These are phyloP conservation scores for Heritiera littoralis DNA, from an alignment of 345 rosid species.

Conservation along the genomic window DNA sequence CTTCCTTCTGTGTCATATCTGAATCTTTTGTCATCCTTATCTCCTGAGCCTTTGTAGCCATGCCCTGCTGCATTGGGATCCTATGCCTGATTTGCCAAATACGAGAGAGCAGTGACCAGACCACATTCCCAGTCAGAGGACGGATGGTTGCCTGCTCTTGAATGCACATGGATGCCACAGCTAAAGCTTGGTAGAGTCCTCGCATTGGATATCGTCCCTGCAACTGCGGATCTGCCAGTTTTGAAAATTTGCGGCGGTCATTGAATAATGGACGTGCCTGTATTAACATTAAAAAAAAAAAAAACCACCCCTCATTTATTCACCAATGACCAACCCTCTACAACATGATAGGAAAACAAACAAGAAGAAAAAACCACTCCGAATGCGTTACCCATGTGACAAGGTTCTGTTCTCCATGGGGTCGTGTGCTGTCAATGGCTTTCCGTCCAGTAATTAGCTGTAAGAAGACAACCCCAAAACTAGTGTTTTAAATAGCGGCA, in stretches of 20 bases:
- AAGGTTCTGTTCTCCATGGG: conserved; percentile 96
- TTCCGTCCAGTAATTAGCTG: conserved; percentile 96
- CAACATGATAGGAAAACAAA: not conserved
- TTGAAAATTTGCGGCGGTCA: conserved; percentile 74
- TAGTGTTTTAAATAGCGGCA: no score
- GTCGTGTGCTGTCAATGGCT: conserved; percentile 82
- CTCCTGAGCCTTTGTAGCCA: conserved; percentile 40
- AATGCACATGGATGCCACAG: conserved; percentile 97
- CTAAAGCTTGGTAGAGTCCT: conserved; percentile 91
- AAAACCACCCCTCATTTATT: conserved; percentile 6
- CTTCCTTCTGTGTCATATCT: conserved; percentile 59
- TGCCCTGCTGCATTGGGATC: conserved; percentile 51
- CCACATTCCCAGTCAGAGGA: conserved; percentile 92
- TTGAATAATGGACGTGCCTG: conserved; percentile 90
- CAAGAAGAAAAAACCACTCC: not conserved
- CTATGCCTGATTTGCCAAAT: conserved; percentile 80
- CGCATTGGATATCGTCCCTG: conserved; percentile 85
- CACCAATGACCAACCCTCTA: not conserved
- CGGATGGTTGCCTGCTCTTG: conserved; percentile 97
- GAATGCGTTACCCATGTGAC: conserved; percentile 75
- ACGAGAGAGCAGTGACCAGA: conserved; percentile 91
- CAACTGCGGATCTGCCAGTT: conserved; percentile 77
- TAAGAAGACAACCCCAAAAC: conserved; percentile 90
- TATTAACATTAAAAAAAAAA: conserved; percentile 21
- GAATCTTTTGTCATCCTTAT: conserved; percentile 54